Evolutionary conservation across 352 stramenopile species (phyloP).

Genomic region (Phytopythium chamaehyphon): DNA sequence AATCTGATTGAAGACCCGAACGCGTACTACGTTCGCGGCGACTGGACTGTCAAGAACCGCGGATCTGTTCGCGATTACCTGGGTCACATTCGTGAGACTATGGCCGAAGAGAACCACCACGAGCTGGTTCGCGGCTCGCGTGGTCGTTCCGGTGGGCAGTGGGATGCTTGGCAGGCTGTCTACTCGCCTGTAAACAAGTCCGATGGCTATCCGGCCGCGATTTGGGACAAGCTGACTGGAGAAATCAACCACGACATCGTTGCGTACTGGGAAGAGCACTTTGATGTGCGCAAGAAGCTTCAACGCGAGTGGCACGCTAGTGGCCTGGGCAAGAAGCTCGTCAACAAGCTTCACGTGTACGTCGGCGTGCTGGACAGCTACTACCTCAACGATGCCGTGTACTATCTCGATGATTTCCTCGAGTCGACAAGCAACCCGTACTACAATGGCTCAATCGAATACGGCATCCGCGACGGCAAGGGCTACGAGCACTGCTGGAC

Average conservation of each 20-base stretch:
- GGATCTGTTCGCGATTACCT: constrained; percentile 58
- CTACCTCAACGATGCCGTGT: constrained; percentile 73
- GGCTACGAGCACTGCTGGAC: constrained; percentile 79
- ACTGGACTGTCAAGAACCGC: constrained; percentile 73
- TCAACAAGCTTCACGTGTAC: constrained; percentile 76
- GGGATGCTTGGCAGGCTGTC: constrained; percentile 71
- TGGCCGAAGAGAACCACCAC: constrained; percentile 76
- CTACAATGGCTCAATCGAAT: constrained; percentile 73
- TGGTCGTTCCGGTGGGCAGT: constrained; percentile 63
- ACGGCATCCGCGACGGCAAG: constrained; percentile 58
- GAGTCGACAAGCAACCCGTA: constrained; percentile 54
- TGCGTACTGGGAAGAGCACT: constrained; percentile 65
- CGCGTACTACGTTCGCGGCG: constrained; percentile 59
- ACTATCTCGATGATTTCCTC: constrained; percentile 63
- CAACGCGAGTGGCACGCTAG: constrained; percentile 52
- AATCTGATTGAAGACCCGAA: constrained; percentile 58
- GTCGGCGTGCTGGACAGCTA: constrained; percentile 74
- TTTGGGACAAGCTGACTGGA: constrained; percentile 70
- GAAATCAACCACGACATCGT: constrained; percentile 55
- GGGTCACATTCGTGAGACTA: constrained; percentile 62
- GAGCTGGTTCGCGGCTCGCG: constrained; percentile 58
- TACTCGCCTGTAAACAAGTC: constrained; percentile 60
- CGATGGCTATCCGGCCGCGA: constrained; percentile 50
- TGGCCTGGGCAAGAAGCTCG: constrained; percentile 52
- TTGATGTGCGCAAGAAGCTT: constrained; percentile 64